Percentiles rank a stretch among this genome's conserved stretches.
Conservation (phyloP, 108 stramenopile species). For the Tribonema minus region DNA sequence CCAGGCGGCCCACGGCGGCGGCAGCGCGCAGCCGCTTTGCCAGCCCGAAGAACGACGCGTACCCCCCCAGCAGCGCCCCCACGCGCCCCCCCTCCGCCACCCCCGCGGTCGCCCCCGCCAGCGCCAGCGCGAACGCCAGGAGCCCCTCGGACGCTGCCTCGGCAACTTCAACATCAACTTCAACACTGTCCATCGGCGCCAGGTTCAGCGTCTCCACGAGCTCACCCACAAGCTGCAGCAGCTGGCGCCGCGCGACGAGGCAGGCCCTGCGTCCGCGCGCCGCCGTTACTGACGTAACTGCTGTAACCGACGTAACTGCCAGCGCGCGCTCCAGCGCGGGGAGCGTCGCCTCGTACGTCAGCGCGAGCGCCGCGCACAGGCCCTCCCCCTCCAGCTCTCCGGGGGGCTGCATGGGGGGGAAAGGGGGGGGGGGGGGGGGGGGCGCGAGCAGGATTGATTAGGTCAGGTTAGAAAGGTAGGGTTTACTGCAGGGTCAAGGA, state of each 20-base stretch:
- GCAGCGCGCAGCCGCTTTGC: not conserved
- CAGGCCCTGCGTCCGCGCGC: not conserved
- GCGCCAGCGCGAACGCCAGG: not conserved
- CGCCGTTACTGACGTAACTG: not conserved
- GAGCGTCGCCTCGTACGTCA: constrained; percentile 33
- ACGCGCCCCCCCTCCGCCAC: not conserved
- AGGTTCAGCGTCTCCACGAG: no score
- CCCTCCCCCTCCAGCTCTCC: no score
- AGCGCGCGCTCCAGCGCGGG: constrained; percentile 11
- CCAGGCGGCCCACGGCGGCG: not conserved
- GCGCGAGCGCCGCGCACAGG: constrained; percentile 13
- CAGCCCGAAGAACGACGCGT: not conserved
- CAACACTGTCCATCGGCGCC: no score
- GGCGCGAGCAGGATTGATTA: no score
- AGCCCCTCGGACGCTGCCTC: not conserved
- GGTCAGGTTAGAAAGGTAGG: no score
- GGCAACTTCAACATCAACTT: not conserved
- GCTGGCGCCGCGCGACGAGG: no score
- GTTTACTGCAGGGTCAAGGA: no score
- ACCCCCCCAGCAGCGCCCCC: not conserved
- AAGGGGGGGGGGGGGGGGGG: no score
- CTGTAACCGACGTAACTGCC: no score
- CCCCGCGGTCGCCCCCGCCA: not conserved
- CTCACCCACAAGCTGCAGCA: no score
- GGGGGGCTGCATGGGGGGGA: no score